Base-by-base conservation (phyloP, 768 basidiomycete species). In the Mycena alexandri region DNA sequence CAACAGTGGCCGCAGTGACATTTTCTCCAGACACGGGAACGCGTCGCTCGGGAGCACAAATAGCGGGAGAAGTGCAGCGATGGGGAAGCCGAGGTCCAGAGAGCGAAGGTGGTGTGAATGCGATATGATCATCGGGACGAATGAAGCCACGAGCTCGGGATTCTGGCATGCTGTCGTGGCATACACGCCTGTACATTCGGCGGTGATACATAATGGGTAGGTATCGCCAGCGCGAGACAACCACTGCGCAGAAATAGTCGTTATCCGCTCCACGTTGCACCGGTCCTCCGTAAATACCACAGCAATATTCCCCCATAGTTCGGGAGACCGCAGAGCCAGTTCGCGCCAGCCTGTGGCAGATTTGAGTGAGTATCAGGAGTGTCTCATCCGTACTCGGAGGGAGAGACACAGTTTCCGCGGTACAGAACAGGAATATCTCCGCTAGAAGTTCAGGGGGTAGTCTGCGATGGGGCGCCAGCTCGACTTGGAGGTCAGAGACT, bases 251-350 rank as follows among this genome's bases (percentile, higher is more conserved):
- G 60, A 25, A 6, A 67, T 36, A 24, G 19, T 25, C 1, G 47
- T 48, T 19, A 41, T 34, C 24, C 46, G 44, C 17, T 41, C 14
- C 7, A 61, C 43, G 34, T 65, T n/a, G 17, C 24, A 19, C 6
- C 34, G 38, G 22, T 55, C 54, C 9, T 51, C 38, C 21, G 52
- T 29, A 41, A 61, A 57, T 7, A 33, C 21, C 10, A 65, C 36
- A 2, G 56, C 50, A 17, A 67, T 61, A 10, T 24, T 56, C 1
- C 46, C 65, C 65, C 59, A 67, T 17, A 67, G 60, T 19, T 67
- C 53, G 4, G 65, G 54, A 7, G 38, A 19, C 29, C 56, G 13
- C 19, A 61, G 33, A 6, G 54, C 60, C 19, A 67, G 44, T 10
- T 61, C 53, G n/a, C 60, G 53, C 65, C 65, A 67, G 11, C 25